These are phyloP conservation scores for Cicer pinnatifidum DNA, from an alignment of 306 rosid genomes.

Conservation along the genomic window DNA sequence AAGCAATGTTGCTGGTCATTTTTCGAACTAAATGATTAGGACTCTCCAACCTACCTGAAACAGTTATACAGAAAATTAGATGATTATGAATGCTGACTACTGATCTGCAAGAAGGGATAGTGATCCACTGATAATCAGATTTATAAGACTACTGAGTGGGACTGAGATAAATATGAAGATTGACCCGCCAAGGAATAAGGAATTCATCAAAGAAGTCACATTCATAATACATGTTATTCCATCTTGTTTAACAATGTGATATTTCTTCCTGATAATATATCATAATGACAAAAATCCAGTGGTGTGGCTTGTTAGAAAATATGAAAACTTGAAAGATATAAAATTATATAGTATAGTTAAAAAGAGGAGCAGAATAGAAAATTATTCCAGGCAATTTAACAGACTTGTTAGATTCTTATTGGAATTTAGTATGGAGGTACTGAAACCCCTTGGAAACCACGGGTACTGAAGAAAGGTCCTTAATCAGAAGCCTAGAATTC, in stretches of 20 bases:
- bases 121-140: constrained; percentile 31
- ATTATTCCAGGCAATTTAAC: constrained; percentile 26
- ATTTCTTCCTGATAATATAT: constrained; percentile 9
- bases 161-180: constrained; percentile 23
- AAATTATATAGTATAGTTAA: constrained; percentile 13
- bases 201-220: constrained; percentile 33
- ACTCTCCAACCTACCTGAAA: constrained; percentile 95
- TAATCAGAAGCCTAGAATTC: constrained; percentile 34
- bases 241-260: constrained; percentile 4
- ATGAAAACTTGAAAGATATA: background rate
- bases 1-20: constrained; percentile 87
- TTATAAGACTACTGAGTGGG: constrained; percentile 27
- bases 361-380: constrained; percentile 7
- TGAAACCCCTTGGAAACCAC: constrained; percentile 20
- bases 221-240: constrained; percentile 15
- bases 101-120: constrained; percentile 39
- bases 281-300: background rate
- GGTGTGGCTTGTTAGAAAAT: constrained; percentile 20
- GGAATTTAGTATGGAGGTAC: constrained; percentile 20
- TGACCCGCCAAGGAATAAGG: background rate
- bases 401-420: background rate
- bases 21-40: constrained; percentile 77
- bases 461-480: constrained; percentile 30
- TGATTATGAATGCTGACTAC: constrained; percentile 29
- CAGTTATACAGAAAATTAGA: constrained; percentile 45